A percentile compares a stretch with the other conserved stretches of the same genome.
Evolutionary conservation across 1,139 yeast genomes (phyloP).

Genomic region (Torulaspora pretoriensis): DNA sequence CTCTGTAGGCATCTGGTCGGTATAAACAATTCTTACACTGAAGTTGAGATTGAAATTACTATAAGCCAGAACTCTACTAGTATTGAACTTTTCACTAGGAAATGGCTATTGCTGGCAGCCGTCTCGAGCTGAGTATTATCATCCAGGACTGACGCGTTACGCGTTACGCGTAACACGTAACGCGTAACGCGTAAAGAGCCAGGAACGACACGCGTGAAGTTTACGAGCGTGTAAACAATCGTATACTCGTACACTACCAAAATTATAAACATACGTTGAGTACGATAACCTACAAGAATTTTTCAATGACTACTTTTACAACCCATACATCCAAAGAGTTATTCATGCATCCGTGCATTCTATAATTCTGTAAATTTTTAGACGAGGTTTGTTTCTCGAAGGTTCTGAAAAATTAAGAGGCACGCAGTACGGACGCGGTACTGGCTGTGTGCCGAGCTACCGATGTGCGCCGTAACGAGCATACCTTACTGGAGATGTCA

Average conservation of each 20-base stretch:
- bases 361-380: background rate
- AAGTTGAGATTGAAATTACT: background rate
- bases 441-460: slow-evolving; percentile 1
- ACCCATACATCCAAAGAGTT: background rate
- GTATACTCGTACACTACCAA: background rate
- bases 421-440: background rate
- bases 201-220: slow-evolving; percentile 7
- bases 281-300: too few relatives aligned
- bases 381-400: too few relatives aligned
- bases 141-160: background rate
- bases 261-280: too few relatives aligned
- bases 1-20: slow-evolving; percentile 5
- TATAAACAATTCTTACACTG: background rate
- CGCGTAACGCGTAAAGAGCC: background rate
- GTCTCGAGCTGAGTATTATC: too few relatives aligned
- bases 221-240: background rate
- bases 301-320: background rate
- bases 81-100: background rate
- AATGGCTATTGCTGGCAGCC: background rate
- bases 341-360: background rate
- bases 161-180: background rate
- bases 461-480: background rate
- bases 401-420: background rate
- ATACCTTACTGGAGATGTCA: slow-evolving; percentile 3
- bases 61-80: background rate